Evolutionary conservation across 805 yeast genomes (phyloP).

Genomic region (Wickerhamiella spandovensis): DNA sequence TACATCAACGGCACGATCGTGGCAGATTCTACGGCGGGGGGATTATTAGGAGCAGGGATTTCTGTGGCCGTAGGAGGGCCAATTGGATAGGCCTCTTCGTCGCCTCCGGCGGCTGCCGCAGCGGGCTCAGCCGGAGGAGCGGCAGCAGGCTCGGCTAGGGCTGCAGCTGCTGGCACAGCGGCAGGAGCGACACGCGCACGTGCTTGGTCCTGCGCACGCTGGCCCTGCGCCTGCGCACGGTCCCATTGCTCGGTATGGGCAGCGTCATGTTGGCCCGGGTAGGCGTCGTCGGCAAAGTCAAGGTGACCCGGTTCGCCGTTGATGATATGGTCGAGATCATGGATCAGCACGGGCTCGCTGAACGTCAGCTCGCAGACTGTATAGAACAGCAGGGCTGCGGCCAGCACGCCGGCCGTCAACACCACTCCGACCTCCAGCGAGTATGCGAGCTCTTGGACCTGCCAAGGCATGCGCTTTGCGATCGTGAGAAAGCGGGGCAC

Average conservation of each 20-base stretch:
- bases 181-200: too few species aligned
- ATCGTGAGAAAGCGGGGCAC: slow-evolving; percentile 12
- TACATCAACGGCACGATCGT: background rate
- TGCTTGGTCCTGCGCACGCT: too few species aligned
- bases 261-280: background rate
- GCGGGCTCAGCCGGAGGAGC: too few species aligned
- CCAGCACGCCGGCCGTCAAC: background rate
- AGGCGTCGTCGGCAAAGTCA: slow-evolving; percentile 4
- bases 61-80: background rate
- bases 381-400: slow-evolving; percentile 5
- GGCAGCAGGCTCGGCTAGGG: too few species aligned
- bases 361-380: slow-evolving; percentile 9
- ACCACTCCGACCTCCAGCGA: slow-evolving; percentile 5
- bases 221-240: too few species aligned
- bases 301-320: slow-evolving; percentile 13
- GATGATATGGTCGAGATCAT: slow-evolving; percentile 15
- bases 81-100: background rate
- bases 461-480: slow-evolving; percentile 11
- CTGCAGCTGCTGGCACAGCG: too few species aligned
- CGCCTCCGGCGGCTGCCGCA: too few species aligned
- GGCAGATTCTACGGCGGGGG: background rate
- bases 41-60: background rate
- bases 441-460: slow-evolving; percentile 2
- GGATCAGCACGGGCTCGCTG: slow-evolving; percentile 9
- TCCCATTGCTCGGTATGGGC: too few species aligned